phyloP scores from a whole-genome alignment of 2,329 filamentous ascomycete species.

The Talaromyces pinophilus region DNA sequence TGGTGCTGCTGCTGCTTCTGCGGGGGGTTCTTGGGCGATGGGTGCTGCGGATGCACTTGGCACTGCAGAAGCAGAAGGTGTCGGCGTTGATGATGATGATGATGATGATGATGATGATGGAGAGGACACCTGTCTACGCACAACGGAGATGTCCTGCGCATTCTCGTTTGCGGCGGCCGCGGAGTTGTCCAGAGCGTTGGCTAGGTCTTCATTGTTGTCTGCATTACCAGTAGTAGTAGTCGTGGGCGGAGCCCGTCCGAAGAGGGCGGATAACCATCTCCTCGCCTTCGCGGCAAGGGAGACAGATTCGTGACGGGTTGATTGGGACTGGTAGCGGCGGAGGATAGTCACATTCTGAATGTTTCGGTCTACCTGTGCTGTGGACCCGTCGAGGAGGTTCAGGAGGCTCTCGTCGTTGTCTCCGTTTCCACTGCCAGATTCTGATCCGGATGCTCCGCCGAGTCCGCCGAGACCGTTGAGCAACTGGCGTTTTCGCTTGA shows the following conservation, averaged over 20 bases:
- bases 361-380: background rate
- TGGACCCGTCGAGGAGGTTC: background rate
- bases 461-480: background rate
- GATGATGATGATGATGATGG: background rate
- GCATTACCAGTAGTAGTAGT: background rate
- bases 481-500: background rate
- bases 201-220: background rate
- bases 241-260: background rate
- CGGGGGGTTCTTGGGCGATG: background rate
- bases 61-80: background rate
- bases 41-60: background rate
- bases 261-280: background rate
- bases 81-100: background rate
- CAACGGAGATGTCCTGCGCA: background rate
- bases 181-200: background rate
- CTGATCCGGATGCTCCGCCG: background rate
- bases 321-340: background rate
- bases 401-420: background rate
- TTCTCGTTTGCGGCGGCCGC: background rate
- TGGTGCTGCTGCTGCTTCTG: background rate
- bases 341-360: constrained; percentile 1
- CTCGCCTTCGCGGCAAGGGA: no score
- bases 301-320: background rate
- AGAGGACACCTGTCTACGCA: background rate
- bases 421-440: background rate